Conservation (phyloP, 257 asterid genomes). For the Solanum peruvianum region DNA sequence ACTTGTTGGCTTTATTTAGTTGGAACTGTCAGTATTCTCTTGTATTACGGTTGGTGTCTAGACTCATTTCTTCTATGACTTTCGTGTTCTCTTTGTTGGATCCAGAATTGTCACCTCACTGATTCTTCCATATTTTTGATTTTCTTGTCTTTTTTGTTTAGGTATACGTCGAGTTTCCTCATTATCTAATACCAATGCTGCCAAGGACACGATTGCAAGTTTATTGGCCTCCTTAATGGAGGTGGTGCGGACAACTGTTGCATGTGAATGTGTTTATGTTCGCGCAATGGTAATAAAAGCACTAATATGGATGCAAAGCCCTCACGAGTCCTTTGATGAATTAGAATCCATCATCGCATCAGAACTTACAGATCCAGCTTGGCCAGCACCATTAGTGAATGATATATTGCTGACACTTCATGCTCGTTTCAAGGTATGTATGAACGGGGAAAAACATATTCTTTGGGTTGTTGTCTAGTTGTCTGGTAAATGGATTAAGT, state of each 20-base stretch:
- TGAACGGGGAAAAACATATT: neutral
- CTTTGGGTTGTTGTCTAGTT: neutral
- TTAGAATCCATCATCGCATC: slow-evolving; percentile 91
- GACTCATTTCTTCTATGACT: neutral
- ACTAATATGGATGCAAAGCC: slow-evolving; percentile 99
- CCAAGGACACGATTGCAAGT: slow-evolving; percentile 84
- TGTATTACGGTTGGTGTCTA: neutral
- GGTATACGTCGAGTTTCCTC: slow-evolving; percentile 67
- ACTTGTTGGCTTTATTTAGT: neutral
- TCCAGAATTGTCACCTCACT: neutral
- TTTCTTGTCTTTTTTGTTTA: slow-evolving; percentile 13
- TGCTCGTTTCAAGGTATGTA: slow-evolving; percentile 95
- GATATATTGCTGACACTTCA: slow-evolving; percentile 88
- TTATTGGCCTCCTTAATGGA: slow-evolving; percentile 94
- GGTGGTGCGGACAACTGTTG: slow-evolving; percentile 95
- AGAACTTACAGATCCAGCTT: slow-evolving; percentile 90
- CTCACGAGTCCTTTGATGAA: slow-evolving; percentile 91
- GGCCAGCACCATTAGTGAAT: slow-evolving; percentile 88
- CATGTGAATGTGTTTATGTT: slow-evolving; percentile 98
- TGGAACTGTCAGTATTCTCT: neutral
- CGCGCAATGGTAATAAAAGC: slow-evolving; percentile 99
- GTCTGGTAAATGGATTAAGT: neutral
- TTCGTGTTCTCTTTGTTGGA: neutral
- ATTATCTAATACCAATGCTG: slow-evolving; percentile 57
- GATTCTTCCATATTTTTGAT: neutral